phyloP scores from a whole-genome alignment of 805 yeast species.

The Saccharomycopsis malanga region DNA sequence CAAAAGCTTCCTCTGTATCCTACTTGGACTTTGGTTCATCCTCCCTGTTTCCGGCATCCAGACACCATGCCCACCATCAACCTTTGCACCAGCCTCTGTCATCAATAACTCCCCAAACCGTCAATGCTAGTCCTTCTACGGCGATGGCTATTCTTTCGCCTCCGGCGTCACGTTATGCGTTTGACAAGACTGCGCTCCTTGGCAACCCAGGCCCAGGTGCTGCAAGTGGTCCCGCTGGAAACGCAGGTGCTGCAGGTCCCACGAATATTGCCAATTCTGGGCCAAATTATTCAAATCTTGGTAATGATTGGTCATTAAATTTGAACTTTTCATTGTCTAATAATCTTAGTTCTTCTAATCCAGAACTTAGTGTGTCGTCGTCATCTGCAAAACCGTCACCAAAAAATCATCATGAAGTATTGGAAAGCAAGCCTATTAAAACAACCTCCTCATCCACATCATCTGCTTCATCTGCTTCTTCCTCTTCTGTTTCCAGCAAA shows the following conservation, averaged over 20 bases:
- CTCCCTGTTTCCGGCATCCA: neutral
- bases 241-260: neutral
- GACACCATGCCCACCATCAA: neutral
- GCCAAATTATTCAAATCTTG: constrained; percentile 17
- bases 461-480: neutral
- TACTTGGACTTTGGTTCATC: constrained; percentile 14
- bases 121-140: constrained; percentile 16
- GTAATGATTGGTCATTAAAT: constrained; percentile 20
- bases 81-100: neutral
- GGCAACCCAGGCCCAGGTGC: neutral
- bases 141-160: constrained; percentile 37
- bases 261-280: constrained; percentile 7
- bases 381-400: neutral
- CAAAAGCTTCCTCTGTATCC: constrained; percentile 15
- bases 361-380: constrained; percentile 1
- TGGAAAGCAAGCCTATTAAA: too few species aligned
- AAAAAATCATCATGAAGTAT: neutral
- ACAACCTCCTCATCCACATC: neutral
- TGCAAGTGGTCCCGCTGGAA: neutral
- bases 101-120: constrained; percentile 5
- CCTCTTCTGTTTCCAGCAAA: neutral
- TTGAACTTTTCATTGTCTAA: constrained; percentile 17
- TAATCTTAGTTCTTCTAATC: constrained; percentile 8
- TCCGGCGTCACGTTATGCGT: constrained; percentile 32
- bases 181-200: constrained; percentile 19